Evolutionary conservation across 805 yeast species (phyloP).

Genomic region (Wickerhamomyces bovis): DNA sequence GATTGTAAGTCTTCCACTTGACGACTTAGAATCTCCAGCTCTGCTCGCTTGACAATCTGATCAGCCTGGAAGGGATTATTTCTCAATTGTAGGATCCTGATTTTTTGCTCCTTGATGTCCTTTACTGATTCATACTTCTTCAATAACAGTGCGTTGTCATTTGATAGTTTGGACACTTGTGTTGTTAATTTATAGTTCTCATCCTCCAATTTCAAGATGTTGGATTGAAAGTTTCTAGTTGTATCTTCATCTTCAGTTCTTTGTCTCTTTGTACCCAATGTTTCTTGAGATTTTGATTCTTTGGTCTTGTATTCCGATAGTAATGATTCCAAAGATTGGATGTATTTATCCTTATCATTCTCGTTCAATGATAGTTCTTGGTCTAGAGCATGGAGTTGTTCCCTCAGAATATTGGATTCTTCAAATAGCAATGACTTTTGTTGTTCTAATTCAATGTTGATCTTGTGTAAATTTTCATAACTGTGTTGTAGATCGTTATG

Average conservation of each 20-base stretch:
- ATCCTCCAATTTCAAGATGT: constrained; percentile 30
- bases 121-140: constrained; percentile 32
- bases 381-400: constrained; percentile 48
- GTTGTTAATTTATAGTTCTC: constrained; percentile 36
- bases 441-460: constrained; percentile 41
- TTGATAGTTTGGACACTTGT: constrained; percentile 31
- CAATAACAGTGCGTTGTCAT: constrained; percentile 30
- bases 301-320: constrained; percentile 53
- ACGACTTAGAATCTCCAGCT: constrained; percentile 41
- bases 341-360: constrained; percentile 18
- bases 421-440: constrained; percentile 47
- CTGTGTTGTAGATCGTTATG: constrained; percentile 21
- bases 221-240: constrained; percentile 22
- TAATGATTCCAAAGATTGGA: constrained; percentile 27
- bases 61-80: constrained; percentile 59
- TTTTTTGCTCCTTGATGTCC: constrained; percentile 30
- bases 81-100: constrained; percentile 54
- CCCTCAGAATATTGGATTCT: constrained; percentile 53
- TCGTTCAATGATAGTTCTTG: constrained; percentile 19
- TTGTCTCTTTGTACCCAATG: constrained; percentile 26
- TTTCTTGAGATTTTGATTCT: constrained; percentile 31
- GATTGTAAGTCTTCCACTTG: constrained; percentile 51
- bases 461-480: constrained; percentile 24
- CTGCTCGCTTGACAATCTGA: constrained; percentile 51
- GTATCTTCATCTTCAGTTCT: constrained; percentile 20